Evolutionary conservation across 2,329 filamentous ascomycete species (phyloP).

Genomic region (Raffaelea albimanens): DNA sequence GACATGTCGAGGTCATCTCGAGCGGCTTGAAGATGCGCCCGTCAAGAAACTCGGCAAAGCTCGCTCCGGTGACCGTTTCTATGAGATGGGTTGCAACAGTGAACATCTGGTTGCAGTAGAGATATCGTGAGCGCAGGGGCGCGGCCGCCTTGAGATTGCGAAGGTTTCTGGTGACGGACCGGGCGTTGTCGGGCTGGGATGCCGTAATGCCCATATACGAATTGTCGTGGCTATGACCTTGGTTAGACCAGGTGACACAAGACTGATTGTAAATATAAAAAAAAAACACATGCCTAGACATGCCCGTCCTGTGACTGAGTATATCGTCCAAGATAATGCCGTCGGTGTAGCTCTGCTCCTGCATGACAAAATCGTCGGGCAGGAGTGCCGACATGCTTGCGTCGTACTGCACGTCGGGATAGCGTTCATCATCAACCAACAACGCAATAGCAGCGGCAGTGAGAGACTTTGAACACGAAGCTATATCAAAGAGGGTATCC

Average conservation of each 20-base stretch:
- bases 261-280: neutral
- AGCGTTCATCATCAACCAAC: neutral
- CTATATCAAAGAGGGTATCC: neutral
- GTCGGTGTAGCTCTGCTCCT: neutral
- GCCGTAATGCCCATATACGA: neutral
- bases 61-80: neutral
- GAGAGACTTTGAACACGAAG: neutral
- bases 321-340: neutral
- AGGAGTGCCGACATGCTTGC: neutral
- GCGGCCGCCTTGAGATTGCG: neutral
- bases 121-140: neutral
- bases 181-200: neutral
- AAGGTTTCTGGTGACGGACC: neutral
- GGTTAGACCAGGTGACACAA: neutral
- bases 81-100: neutral
- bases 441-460: neutral
- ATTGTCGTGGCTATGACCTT: neutral
- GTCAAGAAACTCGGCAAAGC: neutral
- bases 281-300: neutral
- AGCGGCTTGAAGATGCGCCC: neutral
- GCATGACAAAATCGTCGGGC: neutral
- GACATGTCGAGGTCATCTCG: neutral
- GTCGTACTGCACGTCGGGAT: neutral
- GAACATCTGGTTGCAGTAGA: slow-evolving; percentile 1
- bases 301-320: neutral